Conservation (phyloP, 2,329 filamentous ascomycete species). For the Aspergillus carbonarius region DNA sequence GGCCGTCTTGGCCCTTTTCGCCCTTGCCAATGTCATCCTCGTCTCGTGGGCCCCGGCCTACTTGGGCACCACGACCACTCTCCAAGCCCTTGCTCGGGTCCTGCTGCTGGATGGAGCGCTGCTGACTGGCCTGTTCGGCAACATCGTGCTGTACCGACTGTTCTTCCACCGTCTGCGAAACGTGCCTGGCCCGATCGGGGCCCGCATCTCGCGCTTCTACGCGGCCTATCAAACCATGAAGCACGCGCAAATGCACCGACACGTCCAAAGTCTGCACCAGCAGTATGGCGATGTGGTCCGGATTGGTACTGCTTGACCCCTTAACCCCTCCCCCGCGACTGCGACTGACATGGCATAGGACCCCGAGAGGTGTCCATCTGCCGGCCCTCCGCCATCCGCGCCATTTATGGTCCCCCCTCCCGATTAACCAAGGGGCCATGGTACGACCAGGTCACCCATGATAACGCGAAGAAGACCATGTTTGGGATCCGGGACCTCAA, state of each 20-base stretch:
- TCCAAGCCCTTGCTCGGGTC: neutral
- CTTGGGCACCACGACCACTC: too few relatives aligned
- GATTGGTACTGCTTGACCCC: conserved; percentile 18
- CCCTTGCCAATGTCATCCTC: neutral
- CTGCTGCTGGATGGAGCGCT: neutral
- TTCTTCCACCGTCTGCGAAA: conserved; percentile 21
- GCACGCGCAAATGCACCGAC: conserved; percentile 30
- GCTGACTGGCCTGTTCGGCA: neutral
- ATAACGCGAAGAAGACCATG: neutral
- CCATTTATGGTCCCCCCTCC: conserved; percentile 14
- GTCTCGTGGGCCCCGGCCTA: neutral
- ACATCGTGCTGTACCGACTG: conserved; percentile 13
- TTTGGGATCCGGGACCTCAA: conserved; percentile 8
- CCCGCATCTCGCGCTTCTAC: conserved; percentile 28
- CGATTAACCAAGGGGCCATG: conserved; percentile 15
- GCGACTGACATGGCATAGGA: neutral
- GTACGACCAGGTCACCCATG: conserved; percentile 16
- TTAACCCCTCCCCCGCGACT: neutral
- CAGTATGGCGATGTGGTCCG: conserved; percentile 39
- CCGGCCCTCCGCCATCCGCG: conserved; percentile 13
- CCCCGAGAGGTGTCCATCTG: conserved; percentile 22
- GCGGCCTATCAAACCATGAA: conserved; percentile 22
- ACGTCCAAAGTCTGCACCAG: conserved; percentile 30
- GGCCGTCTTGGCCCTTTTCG: neutral
- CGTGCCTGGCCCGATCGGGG: conserved; percentile 17